These are phyloP conservation scores for Ogataea wickerhamii DNA, from an alignment of 805 yeast genomes.

Conservation along the genomic window DNA sequence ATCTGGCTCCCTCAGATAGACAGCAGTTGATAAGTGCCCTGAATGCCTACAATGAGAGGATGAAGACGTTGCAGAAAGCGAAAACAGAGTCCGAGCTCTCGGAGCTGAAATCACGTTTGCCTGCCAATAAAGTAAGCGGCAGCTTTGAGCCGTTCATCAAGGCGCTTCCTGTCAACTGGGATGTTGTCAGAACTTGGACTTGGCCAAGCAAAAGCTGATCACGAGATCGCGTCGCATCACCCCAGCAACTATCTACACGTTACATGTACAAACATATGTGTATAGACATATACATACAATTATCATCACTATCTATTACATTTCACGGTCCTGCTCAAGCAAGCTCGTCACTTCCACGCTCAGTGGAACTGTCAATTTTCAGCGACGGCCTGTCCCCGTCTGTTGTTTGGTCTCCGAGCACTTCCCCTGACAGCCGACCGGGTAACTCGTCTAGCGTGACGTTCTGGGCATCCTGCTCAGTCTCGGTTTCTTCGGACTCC, in stretches of 20 bases:
- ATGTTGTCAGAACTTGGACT: conserved; percentile 29
- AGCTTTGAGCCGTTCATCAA: conserved; percentile 22
- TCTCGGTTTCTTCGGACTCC: conserved; percentile 6
- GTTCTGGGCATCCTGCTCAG: conserved; percentile 3
- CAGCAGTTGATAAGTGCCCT: conserved; percentile 21
- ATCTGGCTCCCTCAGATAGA: conserved; percentile 19
- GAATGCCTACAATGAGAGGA: conserved; percentile 18
- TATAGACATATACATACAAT: too few species aligned
- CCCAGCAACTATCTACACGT: too few species aligned
- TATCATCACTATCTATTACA: too few species aligned
- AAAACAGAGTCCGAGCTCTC: conserved; percentile 26
- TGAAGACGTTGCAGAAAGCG: conserved; percentile 11
- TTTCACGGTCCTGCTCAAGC: too few species aligned
- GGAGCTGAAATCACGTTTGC: conserved; percentile 11
- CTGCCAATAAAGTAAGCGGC: conserved; percentile 12
- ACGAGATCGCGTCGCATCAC: too few species aligned
- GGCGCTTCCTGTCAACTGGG: conserved; percentile 28
- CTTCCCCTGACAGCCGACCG: too few species aligned
- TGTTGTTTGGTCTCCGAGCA: too few species aligned
- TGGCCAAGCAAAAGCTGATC: conserved; percentile 24
- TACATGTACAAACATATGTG: too few species aligned
- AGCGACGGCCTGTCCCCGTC: too few species aligned
- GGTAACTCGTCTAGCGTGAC: too few species aligned
- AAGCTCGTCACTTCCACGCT: too few species aligned
- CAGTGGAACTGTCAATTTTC: too few species aligned